Base-by-base conservation (phyloP, 768 basidiomycete species). In the Fomitopsis pulvina region DNA sequence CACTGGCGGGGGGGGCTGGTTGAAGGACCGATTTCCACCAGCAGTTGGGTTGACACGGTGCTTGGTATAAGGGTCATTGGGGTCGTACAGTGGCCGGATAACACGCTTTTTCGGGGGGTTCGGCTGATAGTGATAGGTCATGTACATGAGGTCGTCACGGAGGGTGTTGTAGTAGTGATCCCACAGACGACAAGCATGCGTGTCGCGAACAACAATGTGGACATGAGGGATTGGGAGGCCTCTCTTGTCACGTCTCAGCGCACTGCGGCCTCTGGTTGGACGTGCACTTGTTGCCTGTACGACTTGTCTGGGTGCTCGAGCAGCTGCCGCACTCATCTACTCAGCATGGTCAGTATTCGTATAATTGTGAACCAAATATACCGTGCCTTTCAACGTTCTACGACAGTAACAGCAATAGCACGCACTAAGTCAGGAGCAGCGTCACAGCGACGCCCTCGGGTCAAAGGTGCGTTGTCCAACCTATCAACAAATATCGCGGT, bases 71-170 rank as follows among this genome's bases (percentile, higher is more conserved):
- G 93, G 92, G 63, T 92, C 79, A 27, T 75, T 60, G 4, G 85
- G 83, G 72, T 92, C 84, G 70, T 79, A 88, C 16, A 71, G 79
- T 53, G 82, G 79, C 45, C 82, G 80, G 52, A 83, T 81, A 45
- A 74, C 67, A 52, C 81, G 78, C 8, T 74, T 11, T 77, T 75
- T 41, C 74, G 76, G n/a, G 66, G 71, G 38, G n/a, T n/a, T n/a
- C n/a, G 72, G 67, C 58, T 83, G 76, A 68, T 97, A 95, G 44
- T 78, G 71, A 72, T 97, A 96, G 47, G 86, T 87, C 78, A 97
- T 85, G 77, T 99, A 99, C 78, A 98, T 81, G 58, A 93, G 74
- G 70, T 97, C 79, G 66, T 93, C 87, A 20, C 81, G 80, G 52
- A 98, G 75, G 8, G 92, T 85, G 32, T 72, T 69, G 66, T 87